These are phyloP conservation scores for Russula compacta DNA, from an alignment of 768 basidiomycete genomes.

Conservation along the genomic window DNA sequence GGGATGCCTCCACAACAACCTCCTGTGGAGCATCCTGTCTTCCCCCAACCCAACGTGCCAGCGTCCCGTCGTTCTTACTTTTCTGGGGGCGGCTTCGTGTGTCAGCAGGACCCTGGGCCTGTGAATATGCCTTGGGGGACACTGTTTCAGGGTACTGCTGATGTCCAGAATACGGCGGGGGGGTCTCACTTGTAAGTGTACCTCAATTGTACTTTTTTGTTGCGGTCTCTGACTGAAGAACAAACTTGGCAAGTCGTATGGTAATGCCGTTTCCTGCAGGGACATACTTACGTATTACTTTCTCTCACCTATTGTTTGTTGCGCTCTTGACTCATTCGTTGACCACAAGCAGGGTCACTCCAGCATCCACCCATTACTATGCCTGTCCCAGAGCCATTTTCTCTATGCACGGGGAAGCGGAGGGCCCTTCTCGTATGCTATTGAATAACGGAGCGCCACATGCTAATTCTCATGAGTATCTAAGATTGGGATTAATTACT, in stretches of 20 bases:
- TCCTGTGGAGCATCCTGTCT: neutral
- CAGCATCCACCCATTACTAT: neutral
- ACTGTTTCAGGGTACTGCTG: neutral
- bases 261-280: neutral
- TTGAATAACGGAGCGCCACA: no score
- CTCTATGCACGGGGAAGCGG: neutral
- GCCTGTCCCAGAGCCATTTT: neutral
- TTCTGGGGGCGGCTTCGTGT: no score
- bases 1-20: neutral
- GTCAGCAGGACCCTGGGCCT: neutral
- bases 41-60: neutral
- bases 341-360: no score
- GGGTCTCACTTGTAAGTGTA: neutral
- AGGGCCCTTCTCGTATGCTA: neutral
- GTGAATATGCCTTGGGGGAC: neutral
- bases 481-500: slow-evolving; percentile 4
- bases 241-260: neutral
- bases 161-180: neutral
- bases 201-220: neutral
- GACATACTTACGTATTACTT: neutral
- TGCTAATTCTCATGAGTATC: neutral
- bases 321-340: neutral
- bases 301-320: neutral
- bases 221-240: neutral
- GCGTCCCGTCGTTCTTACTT: neutral